These are phyloP conservation scores for Boletus pseudo-olivaceus DNA, from an alignment of 768 basidiomycete species.

Conservation along the genomic window DNA sequence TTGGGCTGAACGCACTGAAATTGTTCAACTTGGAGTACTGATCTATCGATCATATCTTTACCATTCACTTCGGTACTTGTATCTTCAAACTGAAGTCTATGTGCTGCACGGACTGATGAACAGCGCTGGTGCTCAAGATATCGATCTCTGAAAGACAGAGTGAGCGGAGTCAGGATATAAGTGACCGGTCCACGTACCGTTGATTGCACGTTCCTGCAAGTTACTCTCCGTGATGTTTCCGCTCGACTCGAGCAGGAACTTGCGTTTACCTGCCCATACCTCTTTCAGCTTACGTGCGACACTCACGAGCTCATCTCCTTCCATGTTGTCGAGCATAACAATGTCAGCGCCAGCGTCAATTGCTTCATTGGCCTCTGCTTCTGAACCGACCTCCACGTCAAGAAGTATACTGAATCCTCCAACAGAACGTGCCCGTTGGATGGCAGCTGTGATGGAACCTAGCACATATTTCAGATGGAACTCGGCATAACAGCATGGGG, in stretches of 20 bases:
- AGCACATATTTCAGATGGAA: conserved; percentile 5
- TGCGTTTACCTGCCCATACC: conserved; percentile 76
- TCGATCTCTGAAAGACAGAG: conserved; percentile 70
- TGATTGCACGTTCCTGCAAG: conserved; percentile 72
- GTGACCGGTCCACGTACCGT: conserved; percentile 49
- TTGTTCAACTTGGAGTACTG: conserved; percentile 53
- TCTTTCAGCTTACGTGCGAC: conserved; percentile 71
- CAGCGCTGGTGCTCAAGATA: conserved; percentile 85
- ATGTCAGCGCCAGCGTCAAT: conserved; percentile 94
- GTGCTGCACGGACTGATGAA: conserved; percentile 90
- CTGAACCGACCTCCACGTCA: conserved; percentile 89
- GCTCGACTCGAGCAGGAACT: conserved; percentile 90
- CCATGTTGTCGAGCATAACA: conserved; percentile 93
- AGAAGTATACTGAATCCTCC: conserved; percentile 90
- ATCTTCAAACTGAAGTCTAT: conserved; percentile 98
- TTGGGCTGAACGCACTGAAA: conserved; percentile 68
- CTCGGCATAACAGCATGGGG: not conserved
- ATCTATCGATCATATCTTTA: conserved; percentile 11
- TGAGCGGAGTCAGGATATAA: not conserved
- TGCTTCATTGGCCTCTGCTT: conserved; percentile 94
- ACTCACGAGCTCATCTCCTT: conserved; percentile 64
- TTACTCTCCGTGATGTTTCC: conserved; percentile 93
- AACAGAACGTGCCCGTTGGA: conserved; percentile 79
- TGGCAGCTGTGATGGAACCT: conserved; percentile 90
- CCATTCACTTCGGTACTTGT: conserved; percentile 52